Evolutionary conservation across 345 rosid genomes (phyloP).

Genomic region (Excoecaria agallocha): DNA sequence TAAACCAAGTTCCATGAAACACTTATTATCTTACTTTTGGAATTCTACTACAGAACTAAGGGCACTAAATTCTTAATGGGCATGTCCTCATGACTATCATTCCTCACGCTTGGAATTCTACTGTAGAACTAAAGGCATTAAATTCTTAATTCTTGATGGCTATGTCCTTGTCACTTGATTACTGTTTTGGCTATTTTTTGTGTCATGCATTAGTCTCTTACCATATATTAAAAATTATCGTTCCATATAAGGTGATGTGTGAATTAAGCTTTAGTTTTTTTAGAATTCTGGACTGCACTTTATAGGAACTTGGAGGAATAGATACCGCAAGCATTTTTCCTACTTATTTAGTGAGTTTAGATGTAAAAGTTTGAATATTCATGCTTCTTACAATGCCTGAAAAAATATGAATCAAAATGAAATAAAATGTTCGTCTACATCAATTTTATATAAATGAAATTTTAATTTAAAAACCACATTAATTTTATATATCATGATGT

Average conservation of each 20-base stretch:
- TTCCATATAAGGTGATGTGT: background rate
- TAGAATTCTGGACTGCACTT: slow-evolving; percentile 96
- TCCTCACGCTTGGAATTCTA: background rate
- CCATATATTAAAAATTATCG: background rate
- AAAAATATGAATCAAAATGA: too few relatives aligned
- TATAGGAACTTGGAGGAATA: slow-evolving; percentile 92
- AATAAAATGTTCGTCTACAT: too few relatives aligned
- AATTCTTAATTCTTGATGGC: background rate
- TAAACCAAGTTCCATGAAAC: background rate
- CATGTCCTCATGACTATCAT: too few relatives aligned
- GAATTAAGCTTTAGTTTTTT: slow-evolving; percentile 22
- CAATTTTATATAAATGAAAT: too few relatives aligned
- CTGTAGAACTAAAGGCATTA: background rate
- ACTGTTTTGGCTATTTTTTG: background rate
- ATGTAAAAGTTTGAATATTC: slow-evolving; percentile 33
- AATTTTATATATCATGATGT: too few relatives aligned
- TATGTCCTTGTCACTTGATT: background rate
- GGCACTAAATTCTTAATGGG: too few relatives aligned
- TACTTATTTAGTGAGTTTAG: slow-evolving; percentile 35
- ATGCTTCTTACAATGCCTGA: slow-evolving; percentile 35
- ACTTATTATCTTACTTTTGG: slow-evolving; percentile 3
- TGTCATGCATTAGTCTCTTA: background rate
- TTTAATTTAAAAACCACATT: too few relatives aligned
- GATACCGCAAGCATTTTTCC: slow-evolving; percentile 76
- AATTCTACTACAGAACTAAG: too few relatives aligned